Evolutionary conservation across 345 rosid species (phyloP).

Genomic region (Lenwebbia sp.): DNA sequence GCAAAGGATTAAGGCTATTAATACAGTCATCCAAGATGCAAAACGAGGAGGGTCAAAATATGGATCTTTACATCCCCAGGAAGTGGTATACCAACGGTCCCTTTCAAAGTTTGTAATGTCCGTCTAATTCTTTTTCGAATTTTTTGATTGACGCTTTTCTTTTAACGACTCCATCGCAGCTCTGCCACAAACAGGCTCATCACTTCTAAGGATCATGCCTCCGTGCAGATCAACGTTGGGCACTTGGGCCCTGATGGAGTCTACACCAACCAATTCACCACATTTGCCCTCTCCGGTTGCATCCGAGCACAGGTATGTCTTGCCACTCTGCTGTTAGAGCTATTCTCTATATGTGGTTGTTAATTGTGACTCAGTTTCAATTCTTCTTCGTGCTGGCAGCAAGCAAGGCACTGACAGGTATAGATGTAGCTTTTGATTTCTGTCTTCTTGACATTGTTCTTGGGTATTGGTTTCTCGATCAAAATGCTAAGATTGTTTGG

Average conservation of each 20-base stretch:
- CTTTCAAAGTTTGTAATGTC: background rate
- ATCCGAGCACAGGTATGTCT: slow-evolving; percentile 39
- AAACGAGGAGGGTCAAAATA: slow-evolving; percentile 85
- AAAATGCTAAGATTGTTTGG: background rate
- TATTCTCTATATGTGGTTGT: background rate
- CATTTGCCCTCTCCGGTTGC: slow-evolving; percentile 45
- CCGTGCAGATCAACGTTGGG: slow-evolving; percentile 47
- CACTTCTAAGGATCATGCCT: slow-evolving; percentile 51
- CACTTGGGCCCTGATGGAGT: slow-evolving; percentile 39
- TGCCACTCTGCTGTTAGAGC: background rate
- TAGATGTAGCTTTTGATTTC: background rate
- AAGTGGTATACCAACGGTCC: slow-evolving; percentile 40
- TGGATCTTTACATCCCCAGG: slow-evolving; percentile 90
- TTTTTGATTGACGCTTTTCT: background rate
- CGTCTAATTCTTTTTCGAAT: background rate
- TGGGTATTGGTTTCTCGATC: background rate
- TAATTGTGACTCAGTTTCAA: background rate
- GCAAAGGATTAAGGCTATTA: background rate
- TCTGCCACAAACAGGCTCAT: slow-evolving; percentile 58
- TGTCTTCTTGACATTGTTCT: background rate
- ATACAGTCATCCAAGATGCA: slow-evolving; percentile 54
- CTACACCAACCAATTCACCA: slow-evolving; percentile 36
- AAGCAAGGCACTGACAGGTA: background rate
- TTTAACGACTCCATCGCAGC: slow-evolving; percentile 5
- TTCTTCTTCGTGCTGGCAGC: background rate